Evolutionary conservation across 179 eudicot species (phyloP).

Genomic region (Beta macrorhiza): DNA sequence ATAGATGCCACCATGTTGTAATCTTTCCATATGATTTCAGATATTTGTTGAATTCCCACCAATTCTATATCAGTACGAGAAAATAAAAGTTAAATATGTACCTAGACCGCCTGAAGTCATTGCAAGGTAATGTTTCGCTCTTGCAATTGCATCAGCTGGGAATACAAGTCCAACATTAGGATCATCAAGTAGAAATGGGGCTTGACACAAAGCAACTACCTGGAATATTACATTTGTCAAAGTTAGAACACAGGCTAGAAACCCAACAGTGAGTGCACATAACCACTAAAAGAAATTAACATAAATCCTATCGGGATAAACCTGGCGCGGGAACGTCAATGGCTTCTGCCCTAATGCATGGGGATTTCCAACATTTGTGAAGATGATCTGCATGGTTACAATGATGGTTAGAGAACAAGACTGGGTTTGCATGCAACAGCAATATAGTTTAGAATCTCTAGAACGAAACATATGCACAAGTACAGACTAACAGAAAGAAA

Average conservation of each 20-base stretch:
- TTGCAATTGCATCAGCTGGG: conserved; percentile 95
- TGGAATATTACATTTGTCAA: conserved; percentile 30
- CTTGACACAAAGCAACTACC: conserved; percentile 97
- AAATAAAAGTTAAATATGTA: conserved; percentile 19
- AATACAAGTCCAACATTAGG: conserved; percentile 91
- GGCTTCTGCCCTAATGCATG: conserved; percentile 99
- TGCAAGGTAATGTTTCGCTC: conserved; percentile 84
- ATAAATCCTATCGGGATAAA: conserved; percentile 23
- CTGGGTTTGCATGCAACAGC: neutral
- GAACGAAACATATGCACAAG: neutral
- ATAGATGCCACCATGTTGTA: neutral
- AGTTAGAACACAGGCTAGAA: conserved; percentile 5
- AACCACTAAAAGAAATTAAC: neutral
- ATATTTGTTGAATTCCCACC: neutral
- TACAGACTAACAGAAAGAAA: no score
- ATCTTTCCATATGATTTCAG: neutral
- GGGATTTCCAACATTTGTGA: conserved; percentile 99
- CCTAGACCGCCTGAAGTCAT: conserved; percentile 91
- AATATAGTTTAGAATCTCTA: neutral
- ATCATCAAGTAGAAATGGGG: conserved; percentile 97
- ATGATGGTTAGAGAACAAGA: conserved; percentile 18
- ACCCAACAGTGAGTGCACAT: conserved; percentile 3
- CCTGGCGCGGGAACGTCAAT: conserved; percentile 96
- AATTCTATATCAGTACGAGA: conserved; percentile 3
- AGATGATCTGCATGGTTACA: conserved; percentile 70